A percentile compares a stretch with the other conserved stretches of the same genome.
Evolutionary conservation across 129 eudicot genomes (phyloP).

Genomic region (Chrysanthemum makinoi): DNA sequence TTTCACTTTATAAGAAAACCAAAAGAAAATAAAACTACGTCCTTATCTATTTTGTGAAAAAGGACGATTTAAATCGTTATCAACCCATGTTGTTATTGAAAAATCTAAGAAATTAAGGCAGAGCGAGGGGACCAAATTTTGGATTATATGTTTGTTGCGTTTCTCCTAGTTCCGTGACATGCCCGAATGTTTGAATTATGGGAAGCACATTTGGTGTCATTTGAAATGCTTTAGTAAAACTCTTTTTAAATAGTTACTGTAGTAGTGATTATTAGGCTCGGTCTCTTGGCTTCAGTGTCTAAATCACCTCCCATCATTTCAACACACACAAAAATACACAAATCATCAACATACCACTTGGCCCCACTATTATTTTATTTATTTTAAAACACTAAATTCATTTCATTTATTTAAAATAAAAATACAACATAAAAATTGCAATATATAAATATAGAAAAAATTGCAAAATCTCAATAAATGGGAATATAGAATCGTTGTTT

Average conservation of each 20-base stretch:
- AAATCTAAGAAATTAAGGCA: conserved; percentile 3
- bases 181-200: conserved; percentile 33
- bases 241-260: neutral
- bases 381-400: no score
- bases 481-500: no score
- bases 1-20: neutral
- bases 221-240: neutral
- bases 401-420: no score
- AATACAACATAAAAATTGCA: no score
- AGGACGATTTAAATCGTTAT: conserved; percentile 23
- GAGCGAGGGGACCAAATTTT: conserved; percentile 29
- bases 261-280: no score
- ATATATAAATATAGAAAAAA: no score
- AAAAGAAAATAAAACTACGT: conserved; percentile 9
- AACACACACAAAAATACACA: no score
- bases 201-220: conserved; percentile 23
- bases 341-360: no score
- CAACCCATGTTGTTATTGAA: conserved; percentile 26
- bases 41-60: conserved; percentile 23
- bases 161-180: conserved; percentile 5
- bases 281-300: no score
- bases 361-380: no score
- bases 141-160: conserved; percentile 24
- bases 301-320: no score
- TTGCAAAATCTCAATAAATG: no score